These are phyloP conservation scores for Lithocarpus polystachyus DNA, from an alignment of 306 rosid genomes.

Conservation along the genomic window DNA sequence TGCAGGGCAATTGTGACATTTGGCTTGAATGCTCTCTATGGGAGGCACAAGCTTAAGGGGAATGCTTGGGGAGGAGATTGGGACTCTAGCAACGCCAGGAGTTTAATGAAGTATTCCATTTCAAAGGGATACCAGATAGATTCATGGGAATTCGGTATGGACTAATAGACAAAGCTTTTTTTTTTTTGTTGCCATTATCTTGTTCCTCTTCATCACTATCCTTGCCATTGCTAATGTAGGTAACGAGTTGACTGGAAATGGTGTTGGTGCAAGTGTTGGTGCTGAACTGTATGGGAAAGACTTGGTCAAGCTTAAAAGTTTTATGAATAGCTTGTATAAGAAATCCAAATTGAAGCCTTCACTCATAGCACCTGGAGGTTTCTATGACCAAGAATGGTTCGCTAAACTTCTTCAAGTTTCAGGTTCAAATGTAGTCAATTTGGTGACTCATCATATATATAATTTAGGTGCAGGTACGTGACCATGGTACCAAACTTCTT, in stretches of 20 bases:
- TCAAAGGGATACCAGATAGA: slow-evolving; percentile 70
- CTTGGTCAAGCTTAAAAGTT: slow-evolving; percentile 57
- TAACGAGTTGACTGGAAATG: slow-evolving; percentile 86
- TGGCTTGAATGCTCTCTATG: slow-evolving; percentile 87
- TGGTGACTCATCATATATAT: slow-evolving; percentile 77
- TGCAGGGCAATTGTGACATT: slow-evolving; percentile 77
- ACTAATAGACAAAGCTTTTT: slow-evolving; percentile 22
- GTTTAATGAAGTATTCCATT: slow-evolving; percentile 66
- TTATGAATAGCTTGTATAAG: slow-evolving; percentile 44
- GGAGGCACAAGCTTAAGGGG: slow-evolving; percentile 52
- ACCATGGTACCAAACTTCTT: slow-evolving; percentile 17
- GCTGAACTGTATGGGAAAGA: slow-evolving; percentile 86
- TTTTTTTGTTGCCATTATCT: slow-evolving; percentile 7
- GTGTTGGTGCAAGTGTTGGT: slow-evolving; percentile 73
- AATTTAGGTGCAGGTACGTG: slow-evolving; percentile 88
- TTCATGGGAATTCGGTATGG: slow-evolving; percentile 95
- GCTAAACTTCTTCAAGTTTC: slow-evolving; percentile 67
- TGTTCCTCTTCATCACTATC: slow-evolving; percentile 21
- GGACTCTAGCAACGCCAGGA: slow-evolving; percentile 64
- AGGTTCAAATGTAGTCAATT: slow-evolving; percentile 60
- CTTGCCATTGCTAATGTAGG: slow-evolving; percentile 45
- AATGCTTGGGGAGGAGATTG: slow-evolving; percentile 81
- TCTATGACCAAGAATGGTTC: slow-evolving; percentile 71
- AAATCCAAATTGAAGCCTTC: slow-evolving; percentile 50
- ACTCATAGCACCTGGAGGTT: slow-evolving; percentile 92